These are phyloP conservation scores for Plasmodium inui DNA, from an alignment of 169 alveolate genomes.

Conservation along the genomic window DNA sequence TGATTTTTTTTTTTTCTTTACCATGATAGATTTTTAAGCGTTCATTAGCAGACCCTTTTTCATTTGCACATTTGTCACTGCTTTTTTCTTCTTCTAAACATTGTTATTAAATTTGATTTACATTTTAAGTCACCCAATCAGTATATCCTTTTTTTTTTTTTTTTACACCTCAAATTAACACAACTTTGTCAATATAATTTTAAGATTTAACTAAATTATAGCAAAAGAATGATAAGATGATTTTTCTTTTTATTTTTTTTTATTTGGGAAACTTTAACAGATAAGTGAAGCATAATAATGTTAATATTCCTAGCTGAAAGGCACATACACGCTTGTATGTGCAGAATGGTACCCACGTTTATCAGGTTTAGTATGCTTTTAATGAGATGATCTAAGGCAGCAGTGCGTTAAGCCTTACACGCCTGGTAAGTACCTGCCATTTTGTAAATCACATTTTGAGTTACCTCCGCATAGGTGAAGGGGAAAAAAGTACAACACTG, in stretches of 20 bases:
- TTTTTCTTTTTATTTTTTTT: neutral
- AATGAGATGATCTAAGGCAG: neutral
- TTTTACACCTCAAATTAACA: constrained; percentile 3
- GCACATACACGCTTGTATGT: neutral
- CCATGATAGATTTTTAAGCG: neutral
- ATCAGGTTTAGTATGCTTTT: neutral
- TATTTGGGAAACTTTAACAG: neutral
- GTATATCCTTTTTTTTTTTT: neutral
- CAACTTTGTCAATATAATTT: neutral
- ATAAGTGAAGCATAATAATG: neutral
- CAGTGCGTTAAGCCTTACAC: neutral
- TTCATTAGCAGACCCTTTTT: neutral
- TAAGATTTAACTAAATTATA: neutral
- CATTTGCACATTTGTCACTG: neutral
- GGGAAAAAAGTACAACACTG: neutral
- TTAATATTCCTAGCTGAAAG: neutral
- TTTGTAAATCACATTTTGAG: neutral
- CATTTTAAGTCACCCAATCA: neutral
- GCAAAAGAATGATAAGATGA: neutral
- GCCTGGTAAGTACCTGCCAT: neutral
- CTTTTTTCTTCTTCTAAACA: neutral
- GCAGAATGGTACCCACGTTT: neutral
- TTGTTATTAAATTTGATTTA: neutral
- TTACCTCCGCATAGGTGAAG: neutral
- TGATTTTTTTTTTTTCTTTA: neutral